Conservation (phyloP, 73 alveolate species). For the Paramecium primaurelia region DNA sequence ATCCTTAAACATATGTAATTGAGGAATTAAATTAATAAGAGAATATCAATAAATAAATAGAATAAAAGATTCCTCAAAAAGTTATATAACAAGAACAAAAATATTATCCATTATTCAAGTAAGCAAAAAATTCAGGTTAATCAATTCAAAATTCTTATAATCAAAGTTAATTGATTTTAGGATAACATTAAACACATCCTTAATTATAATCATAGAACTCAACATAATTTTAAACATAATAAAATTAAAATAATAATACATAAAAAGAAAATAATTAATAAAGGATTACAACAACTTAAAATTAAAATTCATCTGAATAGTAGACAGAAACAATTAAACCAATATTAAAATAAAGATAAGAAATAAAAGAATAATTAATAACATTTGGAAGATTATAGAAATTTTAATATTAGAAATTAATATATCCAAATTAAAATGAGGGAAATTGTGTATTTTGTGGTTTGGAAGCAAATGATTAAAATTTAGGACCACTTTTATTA, state of each 20-base stretch:
- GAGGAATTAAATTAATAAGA: neutral
- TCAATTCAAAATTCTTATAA: neutral
- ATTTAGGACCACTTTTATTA: neutral
- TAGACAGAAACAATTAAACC: neutral
- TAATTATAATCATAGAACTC: neutral
- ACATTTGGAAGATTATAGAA: neutral
- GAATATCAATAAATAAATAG: neutral
- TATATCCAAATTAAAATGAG: neutral
- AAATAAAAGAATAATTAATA: neutral
- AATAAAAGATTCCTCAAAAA: neutral
- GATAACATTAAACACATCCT: neutral
- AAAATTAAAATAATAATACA: neutral
- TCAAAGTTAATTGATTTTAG: neutral
- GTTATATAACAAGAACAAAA: neutral
- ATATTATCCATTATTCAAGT: neutral
- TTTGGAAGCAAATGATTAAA: neutral
- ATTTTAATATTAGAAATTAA: neutral
- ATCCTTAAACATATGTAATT: neutral
- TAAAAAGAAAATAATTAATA: neutral
- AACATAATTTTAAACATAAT: neutral
- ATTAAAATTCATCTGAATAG: neutral
- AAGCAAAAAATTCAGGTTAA: neutral
- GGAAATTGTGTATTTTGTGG: neutral
- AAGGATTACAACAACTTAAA: neutral
- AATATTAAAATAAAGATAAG: neutral